These are phyloP conservation scores for Colletotrichum brevisporum DNA, from an alignment of 2,329 filamentous ascomycete species.

Conservation along the genomic window DNA sequence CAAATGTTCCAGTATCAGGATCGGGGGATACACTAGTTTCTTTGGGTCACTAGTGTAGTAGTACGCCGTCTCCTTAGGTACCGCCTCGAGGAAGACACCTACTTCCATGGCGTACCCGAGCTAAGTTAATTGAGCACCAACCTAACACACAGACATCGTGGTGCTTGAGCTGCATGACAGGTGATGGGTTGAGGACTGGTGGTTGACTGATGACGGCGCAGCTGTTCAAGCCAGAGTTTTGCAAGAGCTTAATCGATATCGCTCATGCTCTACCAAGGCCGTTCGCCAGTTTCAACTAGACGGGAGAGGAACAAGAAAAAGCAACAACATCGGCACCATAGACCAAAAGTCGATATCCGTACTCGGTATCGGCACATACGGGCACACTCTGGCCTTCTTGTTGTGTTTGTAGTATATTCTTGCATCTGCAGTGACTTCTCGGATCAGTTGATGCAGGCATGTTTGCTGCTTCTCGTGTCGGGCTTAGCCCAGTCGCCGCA, in stretches of 20 bases:
- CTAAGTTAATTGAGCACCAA: constrained; percentile 1
- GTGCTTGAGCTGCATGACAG: neutral
- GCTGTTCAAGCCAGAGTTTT: neutral
- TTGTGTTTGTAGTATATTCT: neutral
- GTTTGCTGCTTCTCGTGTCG: constrained; percentile 7
- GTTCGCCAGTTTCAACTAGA: constrained; percentile 11
- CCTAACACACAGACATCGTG: neutral
- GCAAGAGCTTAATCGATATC: neutral
- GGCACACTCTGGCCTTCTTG: neutral
- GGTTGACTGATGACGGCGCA: neutral
- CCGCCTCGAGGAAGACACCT: no score
- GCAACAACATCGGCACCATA: neutral
- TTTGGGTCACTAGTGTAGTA: neutral
- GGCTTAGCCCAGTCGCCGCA: constrained; percentile 16
- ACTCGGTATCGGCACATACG: neutral
- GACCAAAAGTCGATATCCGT: no score
- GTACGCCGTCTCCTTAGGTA: no score
- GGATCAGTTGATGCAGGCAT: constrained; percentile 7
- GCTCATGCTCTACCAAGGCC: neutral
- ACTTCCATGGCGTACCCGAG: neutral
- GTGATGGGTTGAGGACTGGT: neutral
- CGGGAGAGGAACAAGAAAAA: neutral
- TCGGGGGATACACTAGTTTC: neutral
- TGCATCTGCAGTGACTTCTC: neutral
- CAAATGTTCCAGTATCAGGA: neutral